A percentile compares a stretch with the other conserved stretches of the same genome.
These are phyloP conservation scores for Suillus hirtellus DNA, from an alignment of 768 basidiomycete species.

Conservation along the genomic window DNA sequence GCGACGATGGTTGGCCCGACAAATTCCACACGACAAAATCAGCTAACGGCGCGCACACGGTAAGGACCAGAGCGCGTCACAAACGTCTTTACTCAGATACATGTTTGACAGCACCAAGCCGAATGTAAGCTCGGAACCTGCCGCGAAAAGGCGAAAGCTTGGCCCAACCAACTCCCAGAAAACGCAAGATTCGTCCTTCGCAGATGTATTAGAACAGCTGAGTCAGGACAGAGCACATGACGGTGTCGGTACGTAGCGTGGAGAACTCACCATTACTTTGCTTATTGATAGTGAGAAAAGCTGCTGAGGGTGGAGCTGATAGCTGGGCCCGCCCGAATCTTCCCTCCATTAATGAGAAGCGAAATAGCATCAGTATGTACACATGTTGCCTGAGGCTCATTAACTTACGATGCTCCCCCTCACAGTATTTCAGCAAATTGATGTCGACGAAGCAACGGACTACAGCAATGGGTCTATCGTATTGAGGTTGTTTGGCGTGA, in stretches of 20 bases:
- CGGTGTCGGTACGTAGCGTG: slow-evolving; percentile 39
- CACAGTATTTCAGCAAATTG: slow-evolving; percentile 94
- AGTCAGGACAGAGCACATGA: slow-evolving; percentile 48
- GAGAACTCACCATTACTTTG: not conserved
- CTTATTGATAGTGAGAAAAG: slow-evolving; percentile 33
- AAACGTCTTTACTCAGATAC: slow-evolving; percentile 5
- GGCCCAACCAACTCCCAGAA: slow-evolving; percentile 34
- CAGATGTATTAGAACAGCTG: slow-evolving; percentile 62
- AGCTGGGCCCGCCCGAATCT: slow-evolving; percentile 69
- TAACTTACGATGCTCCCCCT: not conserved
- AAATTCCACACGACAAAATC: slow-evolving; percentile 17
- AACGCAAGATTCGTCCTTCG: slow-evolving; percentile 47
- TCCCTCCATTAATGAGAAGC: slow-evolving; percentile 53
- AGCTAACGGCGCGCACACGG: slow-evolving; percentile 18
- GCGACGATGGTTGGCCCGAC: slow-evolving; percentile 4
- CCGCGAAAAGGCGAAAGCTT: slow-evolving; percentile 56
- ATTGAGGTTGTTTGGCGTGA: slow-evolving; percentile 87
- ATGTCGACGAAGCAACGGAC: slow-evolving; percentile 72
- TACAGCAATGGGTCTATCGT: slow-evolving; percentile 41
- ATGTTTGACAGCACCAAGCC: slow-evolving; percentile 25
- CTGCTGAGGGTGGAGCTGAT: slow-evolving; percentile 76
- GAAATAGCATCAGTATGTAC: slow-evolving; percentile 66
- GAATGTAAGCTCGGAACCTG: slow-evolving; percentile 36
- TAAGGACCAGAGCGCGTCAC: slow-evolving; percentile 11
- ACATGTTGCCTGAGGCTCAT: not conserved